Conservation (phyloP, 495 filamentous ascomycete species). For the Terfezia claveryi region DNA sequence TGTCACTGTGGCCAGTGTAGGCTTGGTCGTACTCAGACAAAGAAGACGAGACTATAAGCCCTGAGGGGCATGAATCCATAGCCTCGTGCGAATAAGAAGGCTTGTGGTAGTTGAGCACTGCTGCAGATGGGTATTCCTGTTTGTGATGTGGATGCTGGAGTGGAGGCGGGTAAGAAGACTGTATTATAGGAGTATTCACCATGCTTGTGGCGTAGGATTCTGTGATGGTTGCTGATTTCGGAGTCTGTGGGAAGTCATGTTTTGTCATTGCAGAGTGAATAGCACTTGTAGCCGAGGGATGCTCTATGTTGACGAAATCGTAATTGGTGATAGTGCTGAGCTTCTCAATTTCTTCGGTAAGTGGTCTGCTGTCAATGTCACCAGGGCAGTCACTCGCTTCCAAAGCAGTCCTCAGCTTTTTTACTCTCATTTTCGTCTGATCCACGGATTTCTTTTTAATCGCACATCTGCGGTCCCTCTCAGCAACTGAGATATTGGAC, state of each 20-base stretch:
- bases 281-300: slow-evolving; percentile 12
- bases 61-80: slow-evolving; percentile 23
- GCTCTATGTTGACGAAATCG: slow-evolving; percentile 31
- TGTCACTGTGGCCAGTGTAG: slow-evolving; percentile 9
- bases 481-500: slow-evolving; percentile 38
- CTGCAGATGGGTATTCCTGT: not conserved
- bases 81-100: slow-evolving; percentile 15
- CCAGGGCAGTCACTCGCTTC: not conserved
- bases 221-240: not conserved
- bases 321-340: slow-evolving; percentile 24
- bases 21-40: slow-evolving; percentile 17
- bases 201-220: not conserved
- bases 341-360: slow-evolving; percentile 6
- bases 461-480: slow-evolving; percentile 16
- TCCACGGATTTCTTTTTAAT: slow-evolving; percentile 22
- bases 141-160: slow-evolving; percentile 3
- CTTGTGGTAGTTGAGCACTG: slow-evolving; percentile 12
- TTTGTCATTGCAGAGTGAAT: not conserved
- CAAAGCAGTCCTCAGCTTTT: not conserved
- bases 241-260: not conserved
- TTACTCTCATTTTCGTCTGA: slow-evolving; percentile 4
- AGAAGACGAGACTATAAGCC: slow-evolving; percentile 10
- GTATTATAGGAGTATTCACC: slow-evolving; percentile 3
- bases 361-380: slow-evolving; percentile 3
- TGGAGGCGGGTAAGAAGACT: slow-evolving; percentile 4